These are phyloP conservation scores for Fonsecaea pedrosoi DNA, from an alignment of 2,329 filamentous ascomycete species.

Conservation along the genomic window DNA sequence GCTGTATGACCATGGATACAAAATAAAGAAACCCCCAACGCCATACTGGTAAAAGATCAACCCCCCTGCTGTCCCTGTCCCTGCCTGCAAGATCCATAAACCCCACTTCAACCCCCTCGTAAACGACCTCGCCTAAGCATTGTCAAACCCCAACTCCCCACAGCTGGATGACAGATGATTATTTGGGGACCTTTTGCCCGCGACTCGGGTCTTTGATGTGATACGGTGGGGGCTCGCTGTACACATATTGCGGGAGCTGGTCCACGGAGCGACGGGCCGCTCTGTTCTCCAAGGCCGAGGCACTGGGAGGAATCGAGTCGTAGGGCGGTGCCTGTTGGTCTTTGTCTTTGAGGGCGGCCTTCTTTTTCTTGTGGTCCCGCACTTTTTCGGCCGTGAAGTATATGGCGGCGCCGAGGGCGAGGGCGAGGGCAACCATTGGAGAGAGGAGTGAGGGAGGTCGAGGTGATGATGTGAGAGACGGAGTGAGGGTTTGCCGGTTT, in stretches of 20 bases:
- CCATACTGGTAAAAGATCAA: too few species aligned
- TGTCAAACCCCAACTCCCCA: too few species aligned
- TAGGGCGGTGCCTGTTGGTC: slow-evolving; percentile 16
- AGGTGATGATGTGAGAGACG: background rate
- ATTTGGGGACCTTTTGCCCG: background rate
- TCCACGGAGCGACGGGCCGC: background rate
- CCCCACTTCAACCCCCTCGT: too few species aligned
- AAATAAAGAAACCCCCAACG: too few species aligned
- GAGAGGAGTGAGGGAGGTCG: background rate
- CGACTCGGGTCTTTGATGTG: background rate
- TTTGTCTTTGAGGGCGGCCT: slow-evolving; percentile 14
- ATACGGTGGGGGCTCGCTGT: background rate
- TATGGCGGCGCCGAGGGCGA: slow-evolving; percentile 22
- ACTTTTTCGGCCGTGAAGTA: slow-evolving; percentile 26
- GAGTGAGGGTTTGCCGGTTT: too few species aligned
- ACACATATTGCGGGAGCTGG: background rate
- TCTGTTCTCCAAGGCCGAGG: background rate
- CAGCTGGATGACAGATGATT: background rate
- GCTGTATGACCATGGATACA: too few species aligned
- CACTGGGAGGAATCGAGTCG: background rate
- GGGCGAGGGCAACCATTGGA: slow-evolving; percentile 24
- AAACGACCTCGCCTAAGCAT: too few species aligned
- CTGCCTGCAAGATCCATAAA: too few species aligned
- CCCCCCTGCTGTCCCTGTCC: too few species aligned
- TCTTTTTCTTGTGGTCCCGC: slow-evolving; percentile 24